Evolutionary conservation across 208 protist species (phyloP).

Genomic region (Acanthamoeba lugdunensis): DNA sequence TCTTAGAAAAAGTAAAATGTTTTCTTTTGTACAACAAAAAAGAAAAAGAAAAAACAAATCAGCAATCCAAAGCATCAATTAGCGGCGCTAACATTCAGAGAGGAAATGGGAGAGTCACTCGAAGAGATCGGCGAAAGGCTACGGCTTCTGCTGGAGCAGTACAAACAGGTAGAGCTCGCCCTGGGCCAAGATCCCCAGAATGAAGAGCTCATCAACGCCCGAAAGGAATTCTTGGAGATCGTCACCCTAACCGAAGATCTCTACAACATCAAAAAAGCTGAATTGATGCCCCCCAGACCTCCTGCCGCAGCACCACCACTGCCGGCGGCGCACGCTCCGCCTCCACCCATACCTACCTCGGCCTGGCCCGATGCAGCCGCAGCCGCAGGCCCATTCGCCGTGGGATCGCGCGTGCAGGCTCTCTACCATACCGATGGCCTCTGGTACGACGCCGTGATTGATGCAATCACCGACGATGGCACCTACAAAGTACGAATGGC

Average conservation of each 20-base stretch:
- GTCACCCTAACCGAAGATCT: conserved; percentile 66
- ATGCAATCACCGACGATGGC: conserved; percentile 20
- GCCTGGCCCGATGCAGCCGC: neutral
- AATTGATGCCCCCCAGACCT: neutral
- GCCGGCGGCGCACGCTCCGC: neutral
- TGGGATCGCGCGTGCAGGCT: conserved; percentile 16
- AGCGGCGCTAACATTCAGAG: too few relatives aligned
- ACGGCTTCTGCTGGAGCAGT: conserved; percentile 36
- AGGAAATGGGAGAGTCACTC: neutral
- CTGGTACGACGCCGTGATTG: conserved; percentile 32
- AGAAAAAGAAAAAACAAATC: too few relatives aligned
- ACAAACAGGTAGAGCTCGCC: conserved; percentile 62
- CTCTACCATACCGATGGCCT: conserved; percentile 4
- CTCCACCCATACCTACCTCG: neutral
- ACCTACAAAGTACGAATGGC: conserved; percentile 9
- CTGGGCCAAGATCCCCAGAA: conserved; percentile 29
- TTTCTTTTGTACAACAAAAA: too few relatives aligned
- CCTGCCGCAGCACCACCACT: neutral
- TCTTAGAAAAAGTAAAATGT: too few relatives aligned
- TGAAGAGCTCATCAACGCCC: conserved; percentile 31
- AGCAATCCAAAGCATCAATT: too few relatives aligned
- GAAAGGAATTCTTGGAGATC: conserved; percentile 49
- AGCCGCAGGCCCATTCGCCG: neutral
- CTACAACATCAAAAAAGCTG: conserved; percentile 62
- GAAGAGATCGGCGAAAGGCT: neutral